These are phyloP conservation scores for Mytilinidion resinicola DNA, from an alignment of 495 filamentous ascomycete species.

Conservation along the genomic window DNA sequence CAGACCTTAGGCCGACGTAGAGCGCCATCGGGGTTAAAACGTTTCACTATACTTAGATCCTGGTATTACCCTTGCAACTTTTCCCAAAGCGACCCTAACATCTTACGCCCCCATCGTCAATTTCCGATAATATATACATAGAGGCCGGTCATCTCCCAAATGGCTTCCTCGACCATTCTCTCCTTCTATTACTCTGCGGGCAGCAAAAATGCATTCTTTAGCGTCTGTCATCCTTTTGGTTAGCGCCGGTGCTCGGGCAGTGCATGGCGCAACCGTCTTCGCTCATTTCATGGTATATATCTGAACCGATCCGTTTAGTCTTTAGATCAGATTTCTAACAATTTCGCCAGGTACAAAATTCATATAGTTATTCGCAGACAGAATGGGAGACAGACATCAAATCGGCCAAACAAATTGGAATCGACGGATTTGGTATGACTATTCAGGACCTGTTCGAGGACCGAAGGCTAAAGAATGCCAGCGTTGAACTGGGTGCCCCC, in stretches of 20 bases:
- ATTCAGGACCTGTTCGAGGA: too few relatives aligned
- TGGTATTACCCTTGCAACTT: too few relatives aligned
- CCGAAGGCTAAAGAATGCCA: not conserved
- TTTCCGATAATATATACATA: too few relatives aligned
- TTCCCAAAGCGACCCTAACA: too few relatives aligned
- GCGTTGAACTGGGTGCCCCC: slow-evolving; percentile 7
- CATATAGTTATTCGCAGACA: not conserved
- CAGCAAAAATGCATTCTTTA: not conserved
- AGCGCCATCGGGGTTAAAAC: too few relatives aligned
- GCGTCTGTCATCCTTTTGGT: not conserved
- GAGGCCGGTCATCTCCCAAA: too few relatives aligned
- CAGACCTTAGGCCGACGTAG: too few relatives aligned
- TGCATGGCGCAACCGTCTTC: not conserved
- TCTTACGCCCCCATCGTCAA: too few relatives aligned
- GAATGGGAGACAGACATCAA: not conserved
- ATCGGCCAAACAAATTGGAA: not conserved
- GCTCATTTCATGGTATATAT: not conserved
- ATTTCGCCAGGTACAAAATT: not conserved
- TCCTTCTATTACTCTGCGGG: too few relatives aligned
- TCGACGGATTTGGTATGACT: not conserved
- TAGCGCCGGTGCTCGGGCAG: not conserved
- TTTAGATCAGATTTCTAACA: not conserved
- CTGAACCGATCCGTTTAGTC: not conserved
- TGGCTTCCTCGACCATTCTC: too few relatives aligned
- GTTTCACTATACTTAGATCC: too few relatives aligned